Evolutionary conservation across 2,329 filamentous ascomycete species (phyloP), one percentile per base, ranked within the genome.

Genomic region (Colletotrichum cuscutae): DNA sequence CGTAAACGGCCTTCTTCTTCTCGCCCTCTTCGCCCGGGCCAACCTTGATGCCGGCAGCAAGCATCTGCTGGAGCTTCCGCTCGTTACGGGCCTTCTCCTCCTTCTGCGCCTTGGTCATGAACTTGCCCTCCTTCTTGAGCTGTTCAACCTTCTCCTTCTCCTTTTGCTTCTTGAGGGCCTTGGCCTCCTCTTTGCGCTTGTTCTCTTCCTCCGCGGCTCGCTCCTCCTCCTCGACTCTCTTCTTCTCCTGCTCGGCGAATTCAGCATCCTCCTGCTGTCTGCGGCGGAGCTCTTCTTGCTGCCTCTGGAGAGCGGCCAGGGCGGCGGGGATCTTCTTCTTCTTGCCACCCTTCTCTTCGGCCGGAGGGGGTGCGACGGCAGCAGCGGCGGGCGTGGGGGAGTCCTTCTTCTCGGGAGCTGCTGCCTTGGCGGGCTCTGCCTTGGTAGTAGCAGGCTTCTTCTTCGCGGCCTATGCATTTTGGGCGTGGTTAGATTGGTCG

Each of bases 291-390:
- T 93, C 92, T 80, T 97, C 94, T 80, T 97, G 94, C 82, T 96
- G 93, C 84, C 93, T 94, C 85, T 96, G 94, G 37, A 97, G 85
- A 57, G 92, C 86, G 61, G 90, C 88, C 58, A 97, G 87, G 68
- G 92, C 92, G 68, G 94, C 87, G 13, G 94, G 93, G 22, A 98
- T 78, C 86, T 98, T 99, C 90, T 97, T 98, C 87, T 98, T 98
- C 83, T 90, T 90, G 71, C 85, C 86, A 57, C 90, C 92, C 32
- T 88, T 85, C 49, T 85, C 86, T 13, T 84, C 79, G 26, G 84
- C 82, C 3, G 85, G 76, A 5, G 82, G 79, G 2, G 79, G 76
- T 11, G 80, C 73, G 2, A 82, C 78, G 15, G 84, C 79, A 46
- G 85, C 80, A 1, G 82, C 78, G 19, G 84, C 78, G 37, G 85